phyloP scores from a whole-genome alignment of 352 stramenopile species.

The Pythium pyrilobum region DNA sequence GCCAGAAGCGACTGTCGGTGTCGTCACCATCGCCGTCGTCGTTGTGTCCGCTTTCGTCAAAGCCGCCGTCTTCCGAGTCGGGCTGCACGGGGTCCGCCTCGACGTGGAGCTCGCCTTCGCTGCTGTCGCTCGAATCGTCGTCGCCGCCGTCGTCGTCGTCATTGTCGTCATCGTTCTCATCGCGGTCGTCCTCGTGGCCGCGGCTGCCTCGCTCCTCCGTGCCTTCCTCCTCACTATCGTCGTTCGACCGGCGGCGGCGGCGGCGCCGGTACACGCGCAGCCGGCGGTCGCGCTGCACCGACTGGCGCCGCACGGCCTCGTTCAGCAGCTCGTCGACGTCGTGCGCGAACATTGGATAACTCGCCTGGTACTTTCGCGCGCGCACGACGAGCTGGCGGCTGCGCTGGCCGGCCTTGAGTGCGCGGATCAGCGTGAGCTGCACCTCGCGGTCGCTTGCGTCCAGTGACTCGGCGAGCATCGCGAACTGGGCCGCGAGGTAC shows the following conservation, averaged over 20 bases:
- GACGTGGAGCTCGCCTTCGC: constrained; percentile 5
- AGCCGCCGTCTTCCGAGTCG: constrained; percentile 11
- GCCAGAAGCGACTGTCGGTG: constrained; percentile 38
- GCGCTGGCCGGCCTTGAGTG: constrained; percentile 38
- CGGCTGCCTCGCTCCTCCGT: constrained; percentile 5
- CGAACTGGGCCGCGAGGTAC: constrained; percentile 57
- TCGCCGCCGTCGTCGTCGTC: background rate
- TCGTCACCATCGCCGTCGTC: background rate
- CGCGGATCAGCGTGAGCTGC: constrained; percentile 54
- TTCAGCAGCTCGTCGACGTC: constrained; percentile 31
- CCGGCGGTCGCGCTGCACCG: constrained; percentile 3
- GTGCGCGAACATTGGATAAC: constrained; percentile 34
- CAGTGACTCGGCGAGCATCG: constrained; percentile 59
- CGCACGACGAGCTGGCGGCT: constrained; percentile 34
- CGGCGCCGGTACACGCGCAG: constrained; percentile 8
- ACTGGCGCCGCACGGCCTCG: background rate
- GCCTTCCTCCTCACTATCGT: constrained; percentile 23
- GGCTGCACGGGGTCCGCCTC: constrained; percentile 9
- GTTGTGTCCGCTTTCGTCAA: background rate
- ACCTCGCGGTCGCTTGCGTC: constrained; percentile 38
- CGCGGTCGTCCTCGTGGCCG: constrained; percentile 14
- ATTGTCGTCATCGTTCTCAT: constrained; percentile 11
- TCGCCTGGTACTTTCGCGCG: constrained; percentile 35
- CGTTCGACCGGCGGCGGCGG: background rate
- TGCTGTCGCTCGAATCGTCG: constrained; percentile 7